Conservation (phyloP, 768 basidiomycete genomes). For the Lentinula edodes region DNA sequence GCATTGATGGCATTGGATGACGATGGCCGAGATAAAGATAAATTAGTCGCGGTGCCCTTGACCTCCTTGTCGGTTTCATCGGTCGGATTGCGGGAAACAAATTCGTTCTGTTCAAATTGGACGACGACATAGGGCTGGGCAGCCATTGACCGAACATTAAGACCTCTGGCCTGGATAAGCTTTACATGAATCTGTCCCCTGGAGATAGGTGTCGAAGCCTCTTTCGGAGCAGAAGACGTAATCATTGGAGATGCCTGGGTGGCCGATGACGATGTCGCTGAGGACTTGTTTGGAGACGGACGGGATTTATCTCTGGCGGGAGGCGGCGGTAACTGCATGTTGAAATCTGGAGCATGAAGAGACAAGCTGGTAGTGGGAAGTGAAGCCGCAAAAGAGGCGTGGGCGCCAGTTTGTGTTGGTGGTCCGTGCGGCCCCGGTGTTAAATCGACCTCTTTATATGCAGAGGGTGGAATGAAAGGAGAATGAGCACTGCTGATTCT, state of each 20-base stretch:
- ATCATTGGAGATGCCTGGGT: constrained; percentile 19
- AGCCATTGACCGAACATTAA: constrained; percentile 62
- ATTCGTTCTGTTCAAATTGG: constrained; percentile 99
- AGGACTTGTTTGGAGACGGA: constrained; percentile 21
- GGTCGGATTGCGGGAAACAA: constrained; percentile 86
- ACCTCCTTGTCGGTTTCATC: constrained; percentile 85
- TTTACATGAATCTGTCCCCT: constrained; percentile 90
- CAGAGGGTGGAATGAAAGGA: background rate
- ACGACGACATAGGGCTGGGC: constrained; percentile 92
- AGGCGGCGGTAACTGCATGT: constrained; percentile 65
- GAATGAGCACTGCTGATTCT: background rate
- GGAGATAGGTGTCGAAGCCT: constrained; percentile 28
- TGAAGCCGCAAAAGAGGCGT: constrained; percentile 4
- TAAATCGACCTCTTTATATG: background rate
- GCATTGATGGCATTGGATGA: constrained; percentile 45
- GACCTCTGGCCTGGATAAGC: constrained; percentile 83
- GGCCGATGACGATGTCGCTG: constrained; percentile 36
- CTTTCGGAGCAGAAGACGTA: constrained; percentile 21
- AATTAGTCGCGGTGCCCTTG: constrained; percentile 59
- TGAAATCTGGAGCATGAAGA: constrained; percentile 81
- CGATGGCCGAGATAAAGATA: background rate
- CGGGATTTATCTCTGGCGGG: constrained; percentile 22
- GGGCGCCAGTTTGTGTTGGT: background rate
- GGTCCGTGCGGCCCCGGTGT: background rate
- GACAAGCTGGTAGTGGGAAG: constrained; percentile 56